Evolutionary conservation across 257 asterid genomes (phyloP).

Genomic region (Fraxinus anomala): DNA sequence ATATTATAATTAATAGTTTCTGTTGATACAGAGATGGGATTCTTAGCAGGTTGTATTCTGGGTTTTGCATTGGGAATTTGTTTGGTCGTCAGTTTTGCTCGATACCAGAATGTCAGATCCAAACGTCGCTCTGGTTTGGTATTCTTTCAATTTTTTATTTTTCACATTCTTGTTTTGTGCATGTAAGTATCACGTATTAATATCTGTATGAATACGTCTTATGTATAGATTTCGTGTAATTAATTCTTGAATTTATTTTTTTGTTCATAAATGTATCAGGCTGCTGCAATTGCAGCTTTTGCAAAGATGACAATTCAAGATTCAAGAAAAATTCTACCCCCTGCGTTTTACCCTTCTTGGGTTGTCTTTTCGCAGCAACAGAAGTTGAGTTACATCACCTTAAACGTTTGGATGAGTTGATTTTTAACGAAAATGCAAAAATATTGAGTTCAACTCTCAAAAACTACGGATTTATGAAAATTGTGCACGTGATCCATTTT

Average conservation of each 20-base stretch:
- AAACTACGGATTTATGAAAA: not conserved
- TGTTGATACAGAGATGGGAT: slow-evolving; percentile 54
- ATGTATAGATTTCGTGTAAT: not conserved
- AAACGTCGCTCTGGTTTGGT: slow-evolving; percentile 71
- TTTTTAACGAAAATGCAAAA: not conserved
- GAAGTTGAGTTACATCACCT: slow-evolving; percentile 61
- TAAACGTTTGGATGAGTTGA: not conserved
- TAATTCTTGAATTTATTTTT: not conserved
- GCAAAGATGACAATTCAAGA: slow-evolving; percentile 87
- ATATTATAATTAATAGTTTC: not conserved
- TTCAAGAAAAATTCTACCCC: slow-evolving; percentile 76
- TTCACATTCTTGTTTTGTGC: not conserved
- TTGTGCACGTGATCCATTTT: not conserved
- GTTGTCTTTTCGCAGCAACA: slow-evolving; percentile 79
- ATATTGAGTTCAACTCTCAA: not conserved
- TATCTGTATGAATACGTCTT: not conserved
- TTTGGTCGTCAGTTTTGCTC: slow-evolving; percentile 67
- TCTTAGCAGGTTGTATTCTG: slow-evolving; percentile 55
- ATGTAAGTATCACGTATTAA: not conserved
- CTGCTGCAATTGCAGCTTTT: slow-evolving; percentile 69
- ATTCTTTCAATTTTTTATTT: not conserved
- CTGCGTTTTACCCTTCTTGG: slow-evolving; percentile 87
- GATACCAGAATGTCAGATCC: slow-evolving; percentile 75
- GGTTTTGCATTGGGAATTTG: slow-evolving; percentile 79
- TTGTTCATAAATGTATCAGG: slow-evolving; percentile 39